Base-by-base conservation (phyloP, 2,329 filamentous ascomycete species). In the Aspergillus fumigatiaffinis region DNA sequence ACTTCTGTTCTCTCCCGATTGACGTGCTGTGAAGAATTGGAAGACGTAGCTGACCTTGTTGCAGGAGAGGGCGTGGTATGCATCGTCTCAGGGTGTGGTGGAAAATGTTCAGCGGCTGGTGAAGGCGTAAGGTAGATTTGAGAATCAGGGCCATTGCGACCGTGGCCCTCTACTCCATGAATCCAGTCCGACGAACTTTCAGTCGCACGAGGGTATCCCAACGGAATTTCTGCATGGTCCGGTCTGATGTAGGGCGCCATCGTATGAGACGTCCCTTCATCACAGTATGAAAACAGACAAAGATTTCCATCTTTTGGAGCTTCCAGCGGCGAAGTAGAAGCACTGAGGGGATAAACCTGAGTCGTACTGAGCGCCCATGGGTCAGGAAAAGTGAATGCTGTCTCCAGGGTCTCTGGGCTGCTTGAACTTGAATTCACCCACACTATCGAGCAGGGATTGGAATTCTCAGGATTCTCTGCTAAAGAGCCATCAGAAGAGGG, bases 381-480 rank as follows among this genome's bases (percentile, higher is more conserved):
- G 25, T 63, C 56, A 20, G 63, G 63, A 55, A 51, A 53, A 50
- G 64, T 41, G 42, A 60, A 54, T 54, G 59, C 58, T 26, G 58
- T 44, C 56, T 60, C 63, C 56, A 60, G 58, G 25, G 58, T 46
- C 56, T 60, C 62, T 21, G 63, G 59, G 38, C 51, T 61, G 60
- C 56, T 59, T 32, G 64, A 69, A 59, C 57, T 61, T 52, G 62
- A 67, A 46, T 57, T 58, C 46, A 63, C 32, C 70, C 69, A 71
- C 50, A 53, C 29, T 44, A 32, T 20, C 25, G 60, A 51, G 44
- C 61, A 60, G 51, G 62, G 64, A 56, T 64, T 46, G 53, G 57
- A 55, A 57, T 59, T 58, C 28, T 51, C 61, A 52, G 54, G 50
- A 47, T 59, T 55, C 26, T 52, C 50, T 32, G 61, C 60, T 50